phyloP scores from a whole-genome alignment of 2,329 filamentous ascomycete genomes.

The Mycosphaerella sp. region DNA sequence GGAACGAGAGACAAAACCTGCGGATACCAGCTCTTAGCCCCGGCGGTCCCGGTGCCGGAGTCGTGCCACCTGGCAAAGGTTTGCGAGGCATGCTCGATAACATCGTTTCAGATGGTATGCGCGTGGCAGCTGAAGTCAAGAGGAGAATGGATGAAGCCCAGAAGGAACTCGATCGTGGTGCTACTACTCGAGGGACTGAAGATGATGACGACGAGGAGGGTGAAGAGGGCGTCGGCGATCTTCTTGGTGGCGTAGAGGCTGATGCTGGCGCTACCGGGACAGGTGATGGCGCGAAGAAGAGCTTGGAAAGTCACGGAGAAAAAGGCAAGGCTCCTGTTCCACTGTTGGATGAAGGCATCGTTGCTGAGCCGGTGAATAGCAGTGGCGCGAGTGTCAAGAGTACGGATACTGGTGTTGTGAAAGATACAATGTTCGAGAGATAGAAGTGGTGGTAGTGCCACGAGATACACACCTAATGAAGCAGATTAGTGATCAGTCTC shows the following conservation, averaged over 20 bases:
- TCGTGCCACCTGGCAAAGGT: conserved; percentile 63
- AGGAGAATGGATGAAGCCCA: conserved; percentile 94
- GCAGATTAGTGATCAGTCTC: too few species aligned
- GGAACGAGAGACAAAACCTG: conserved; percentile 2
- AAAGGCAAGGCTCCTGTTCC: conserved; percentile 21
- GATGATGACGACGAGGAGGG: conserved; percentile 57
- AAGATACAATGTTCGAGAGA: conserved; percentile 37
- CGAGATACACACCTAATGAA: too few species aligned
- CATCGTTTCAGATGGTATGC: conserved; percentile 95
- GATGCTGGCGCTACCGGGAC: conserved; percentile 29
- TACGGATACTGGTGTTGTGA: conserved; percentile 25
- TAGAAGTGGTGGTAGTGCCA: conserved; percentile 12
- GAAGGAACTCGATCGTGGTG: conserved; percentile 79
- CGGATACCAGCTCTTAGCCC: conserved; percentile 25
- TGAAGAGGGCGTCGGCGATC: conserved; percentile 57
- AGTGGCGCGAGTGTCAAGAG: conserved; percentile 19
- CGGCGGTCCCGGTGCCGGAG: conserved; percentile 41
- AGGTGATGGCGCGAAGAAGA: conserved; percentile 12
- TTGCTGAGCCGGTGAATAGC: conserved; percentile 13
- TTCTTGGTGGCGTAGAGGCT: conserved; percentile 48
- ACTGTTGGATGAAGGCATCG: conserved; percentile 19
- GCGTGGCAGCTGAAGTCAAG: conserved; percentile 85
- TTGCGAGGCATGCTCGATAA: conserved; percentile 91
- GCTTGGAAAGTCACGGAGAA: conserved; percentile 13
- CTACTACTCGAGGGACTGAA: conserved; percentile 47